Evolutionary conservation across 768 basidiomycete genomes (phyloP).

Genomic region (Udeniomyces megalosporus): DNA sequence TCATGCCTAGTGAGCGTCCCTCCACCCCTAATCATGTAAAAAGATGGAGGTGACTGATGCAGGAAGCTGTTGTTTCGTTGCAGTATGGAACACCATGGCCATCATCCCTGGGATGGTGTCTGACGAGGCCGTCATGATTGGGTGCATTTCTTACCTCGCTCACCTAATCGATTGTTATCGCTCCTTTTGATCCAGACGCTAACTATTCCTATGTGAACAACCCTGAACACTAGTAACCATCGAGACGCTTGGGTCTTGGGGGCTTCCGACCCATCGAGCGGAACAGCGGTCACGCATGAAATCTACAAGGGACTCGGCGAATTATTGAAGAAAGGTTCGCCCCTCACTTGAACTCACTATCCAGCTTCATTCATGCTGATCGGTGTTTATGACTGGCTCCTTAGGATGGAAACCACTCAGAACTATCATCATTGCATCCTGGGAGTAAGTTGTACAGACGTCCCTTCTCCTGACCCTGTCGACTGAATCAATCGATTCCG

Average conservation of each 20-base stretch:
- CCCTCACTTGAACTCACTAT: too few species aligned
- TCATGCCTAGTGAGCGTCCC: conserved; percentile 50
- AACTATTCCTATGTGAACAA: too few species aligned
- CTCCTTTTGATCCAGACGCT: too few species aligned
- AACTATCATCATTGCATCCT: conserved; percentile 54
- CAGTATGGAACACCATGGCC: conserved; percentile 52
- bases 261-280: conserved; percentile 44
- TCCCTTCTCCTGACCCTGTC: neutral
- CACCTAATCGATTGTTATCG: neutral
- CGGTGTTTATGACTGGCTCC: too few species aligned
- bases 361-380: too few species aligned
- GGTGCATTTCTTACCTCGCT: neutral
- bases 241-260: conserved; percentile 50
- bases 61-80: too few species aligned
- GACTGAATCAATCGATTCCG: neutral
- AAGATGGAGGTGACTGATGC: too few species aligned
- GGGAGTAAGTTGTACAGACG: conserved; percentile 47
- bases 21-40: neutral
- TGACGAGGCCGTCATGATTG: conserved; percentile 66
- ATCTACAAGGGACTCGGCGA: conserved; percentile 57
- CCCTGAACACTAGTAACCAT: neutral
- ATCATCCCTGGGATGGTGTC: conserved; percentile 66
- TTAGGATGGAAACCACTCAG: conserved; percentile 80
- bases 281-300: conserved; percentile 63
- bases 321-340: conserved; percentile 46